Evolutionary conservation across 352 stramenopile species (phyloP).

Genomic region (Phytopythium delawarense): DNA sequence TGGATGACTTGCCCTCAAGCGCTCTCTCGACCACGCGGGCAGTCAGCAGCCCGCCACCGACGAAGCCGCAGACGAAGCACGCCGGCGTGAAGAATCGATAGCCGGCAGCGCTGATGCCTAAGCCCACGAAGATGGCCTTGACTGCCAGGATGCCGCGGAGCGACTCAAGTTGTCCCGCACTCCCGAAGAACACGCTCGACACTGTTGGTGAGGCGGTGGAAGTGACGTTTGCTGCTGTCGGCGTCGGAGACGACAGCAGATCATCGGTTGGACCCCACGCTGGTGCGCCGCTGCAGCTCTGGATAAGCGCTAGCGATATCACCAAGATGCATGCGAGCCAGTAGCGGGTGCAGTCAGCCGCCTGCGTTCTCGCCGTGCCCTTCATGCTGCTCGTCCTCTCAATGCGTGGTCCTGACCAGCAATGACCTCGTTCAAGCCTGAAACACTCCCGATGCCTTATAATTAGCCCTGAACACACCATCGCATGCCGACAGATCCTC

Average conservation of each 20-base stretch:
- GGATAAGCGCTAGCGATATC: not conserved
- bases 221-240: not conserved
- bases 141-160: slow-evolving; percentile 20
- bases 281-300: not conserved
- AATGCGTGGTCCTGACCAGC: not conserved
- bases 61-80: slow-evolving; percentile 46
- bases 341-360: too few relatives aligned
- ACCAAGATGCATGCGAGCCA: not conserved
- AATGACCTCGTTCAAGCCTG: not conserved
- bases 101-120: slow-evolving; percentile 24
- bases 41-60: slow-evolving; percentile 26
- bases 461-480: not conserved
- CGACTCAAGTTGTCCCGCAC: not conserved
- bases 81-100: slow-evolving; percentile 42
- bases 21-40: slow-evolving; percentile 28
- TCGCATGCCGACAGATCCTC: too few relatives aligned
- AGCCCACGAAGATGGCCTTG: slow-evolving; percentile 22
- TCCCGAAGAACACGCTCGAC: slow-evolving; percentile 20
- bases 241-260: not conserved
- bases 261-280: not conserved
- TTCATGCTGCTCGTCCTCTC: not conserved
- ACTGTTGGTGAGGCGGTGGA: not conserved
- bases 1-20: slow-evolving; percentile 23
- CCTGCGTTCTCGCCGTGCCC: not conserved
- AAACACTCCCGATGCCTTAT: not conserved